Conservation (phyloP, 352 stramenopile genomes). For the Pilasporangium apinafurcum region DNA sequence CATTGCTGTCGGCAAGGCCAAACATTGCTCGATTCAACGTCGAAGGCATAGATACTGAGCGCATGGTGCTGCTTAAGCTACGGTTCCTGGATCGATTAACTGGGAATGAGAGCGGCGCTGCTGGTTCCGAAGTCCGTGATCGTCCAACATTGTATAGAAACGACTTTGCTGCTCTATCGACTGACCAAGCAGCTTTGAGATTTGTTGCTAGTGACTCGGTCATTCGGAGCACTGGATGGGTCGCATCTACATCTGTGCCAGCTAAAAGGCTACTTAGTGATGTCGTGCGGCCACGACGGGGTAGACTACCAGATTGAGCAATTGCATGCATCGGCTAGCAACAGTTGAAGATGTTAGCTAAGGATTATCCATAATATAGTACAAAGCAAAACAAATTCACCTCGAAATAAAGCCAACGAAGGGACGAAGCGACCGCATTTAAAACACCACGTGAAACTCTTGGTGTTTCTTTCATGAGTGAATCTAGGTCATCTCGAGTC, state of each 20-base stretch:
- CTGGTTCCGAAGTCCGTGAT: constrained; percentile 21
- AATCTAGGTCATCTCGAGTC: constrained; percentile 54
- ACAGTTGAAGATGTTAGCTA: constrained; percentile 2
- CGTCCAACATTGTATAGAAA: constrained; percentile 71
- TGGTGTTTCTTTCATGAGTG: constrained; percentile 65
- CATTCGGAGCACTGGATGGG: constrained; percentile 37
- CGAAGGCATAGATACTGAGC: too few relatives aligned
- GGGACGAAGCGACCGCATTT: constrained; percentile 65
- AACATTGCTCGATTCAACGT: constrained; percentile 20
- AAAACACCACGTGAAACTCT: constrained; percentile 72
- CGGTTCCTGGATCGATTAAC: constrained; percentile 24
- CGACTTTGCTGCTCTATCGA: constrained; percentile 62
- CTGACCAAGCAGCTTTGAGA: constrained; percentile 60
- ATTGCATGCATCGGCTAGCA: constrained; percentile 51
- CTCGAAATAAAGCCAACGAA: constrained; percentile 77
- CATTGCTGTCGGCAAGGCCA: constrained; percentile 31
- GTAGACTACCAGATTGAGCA: constrained; percentile 54
- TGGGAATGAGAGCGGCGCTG: constrained; percentile 22
- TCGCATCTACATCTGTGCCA: constrained; percentile 9
- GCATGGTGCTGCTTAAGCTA: constrained; percentile 24
- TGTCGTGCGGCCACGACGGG: constrained; percentile 35
- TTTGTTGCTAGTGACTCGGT: constrained; percentile 52
- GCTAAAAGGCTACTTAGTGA: constrained; percentile 18
- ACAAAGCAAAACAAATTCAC: constrained; percentile 14
- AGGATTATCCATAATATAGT: too few relatives aligned